Percentiles rank a stretch among this genome's conserved stretches.
Conservation (phyloP, 345 rosid genomes). For the Pugionium dolabratum region DNA sequence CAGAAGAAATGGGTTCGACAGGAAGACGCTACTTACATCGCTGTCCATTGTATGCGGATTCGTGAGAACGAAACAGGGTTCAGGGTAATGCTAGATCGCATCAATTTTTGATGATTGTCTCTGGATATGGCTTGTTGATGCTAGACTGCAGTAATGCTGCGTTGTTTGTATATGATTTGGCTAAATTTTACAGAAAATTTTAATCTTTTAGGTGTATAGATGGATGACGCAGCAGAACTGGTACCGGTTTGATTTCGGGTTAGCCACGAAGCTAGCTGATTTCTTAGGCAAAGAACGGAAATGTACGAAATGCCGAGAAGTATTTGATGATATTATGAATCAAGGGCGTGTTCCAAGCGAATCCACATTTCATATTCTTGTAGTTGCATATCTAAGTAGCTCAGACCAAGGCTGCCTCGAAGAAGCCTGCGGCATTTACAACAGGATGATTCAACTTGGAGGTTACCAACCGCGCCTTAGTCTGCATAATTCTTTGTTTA, state of each 20-base stretch:
- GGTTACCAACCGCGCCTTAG: conserved; percentile 71
- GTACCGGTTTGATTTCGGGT: conserved; percentile 80
- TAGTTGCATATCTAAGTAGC: conserved; percentile 75
- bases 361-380: conserved; percentile 79
- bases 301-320: conserved; percentile 70
- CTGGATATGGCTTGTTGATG: neutral
- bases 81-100: conserved; percentile 37
- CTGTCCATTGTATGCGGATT: conserved; percentile 71
- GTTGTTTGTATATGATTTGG: neutral
- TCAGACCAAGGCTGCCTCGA: conserved; percentile 65
- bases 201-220: conserved; percentile 66
- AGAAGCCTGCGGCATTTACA: conserved; percentile 83
- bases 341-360: conserved; percentile 92
- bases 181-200: conserved; percentile 20
- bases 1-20: conserved; percentile 90
- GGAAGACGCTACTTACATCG: conserved; percentile 74
- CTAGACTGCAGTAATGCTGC: neutral
- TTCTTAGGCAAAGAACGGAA: conserved; percentile 80
- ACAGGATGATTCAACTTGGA: conserved; percentile 89
- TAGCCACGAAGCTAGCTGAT: conserved; percentile 86
- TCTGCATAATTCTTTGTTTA: conserved; percentile 77
- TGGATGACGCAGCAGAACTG: conserved; percentile 92
- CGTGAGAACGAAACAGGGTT: conserved; percentile 81
- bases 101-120: neutral
- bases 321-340: conserved; percentile 76